Base-by-base conservation (phyloP, 805 yeast species). In the Candida orba region DNA sequence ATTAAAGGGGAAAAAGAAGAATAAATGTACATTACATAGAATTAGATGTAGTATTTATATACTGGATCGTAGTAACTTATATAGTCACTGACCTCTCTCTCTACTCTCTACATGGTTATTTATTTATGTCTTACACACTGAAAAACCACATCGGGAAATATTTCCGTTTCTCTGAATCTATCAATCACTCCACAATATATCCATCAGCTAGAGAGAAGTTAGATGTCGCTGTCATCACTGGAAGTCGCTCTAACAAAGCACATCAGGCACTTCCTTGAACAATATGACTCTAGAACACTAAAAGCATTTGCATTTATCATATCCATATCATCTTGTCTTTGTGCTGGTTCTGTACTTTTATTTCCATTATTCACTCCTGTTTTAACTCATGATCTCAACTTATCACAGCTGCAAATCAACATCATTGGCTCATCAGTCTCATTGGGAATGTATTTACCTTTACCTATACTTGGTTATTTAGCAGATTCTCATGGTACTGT, bases 401-500 rank as follows among this genome's bases (percentile, higher is more conserved):
- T 84, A 54, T 63, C 80, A 1, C 87, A 87, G 51, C 67, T 85
- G 42, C 72, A 79, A 53, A 70, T 78, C 59, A 93, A 91, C 63
- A 62, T 79, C 44, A 78, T 91, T 12, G 84, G 95, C 5, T 81
- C 88, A 25, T 68, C 75, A 22, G 79, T 86, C 33, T 81, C 84
- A 25, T 60, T 84, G 46, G 97, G 97, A 3, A 78, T 86, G 78
- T 93, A 91, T 59, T 60, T 88, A 41, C 80, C 91, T 9, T 76
- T 91, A 7, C 97, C 98, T 0, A 56, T 82, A 0, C 62, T 89
- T 36, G 97, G 97, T 1, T 77, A 84, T 50, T 64, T 86, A 40
- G 89, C 93, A 3, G 96, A 89, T 58, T 69, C 80, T n/a, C 85
- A 83, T 56, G 95, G 96, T 0, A 89, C 95, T 2, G 84, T 84